These are phyloP conservation scores for Yamadazyma spencermartinsiae DNA, from an alignment of 1,139 yeast genomes.

Conservation along the genomic window DNA sequence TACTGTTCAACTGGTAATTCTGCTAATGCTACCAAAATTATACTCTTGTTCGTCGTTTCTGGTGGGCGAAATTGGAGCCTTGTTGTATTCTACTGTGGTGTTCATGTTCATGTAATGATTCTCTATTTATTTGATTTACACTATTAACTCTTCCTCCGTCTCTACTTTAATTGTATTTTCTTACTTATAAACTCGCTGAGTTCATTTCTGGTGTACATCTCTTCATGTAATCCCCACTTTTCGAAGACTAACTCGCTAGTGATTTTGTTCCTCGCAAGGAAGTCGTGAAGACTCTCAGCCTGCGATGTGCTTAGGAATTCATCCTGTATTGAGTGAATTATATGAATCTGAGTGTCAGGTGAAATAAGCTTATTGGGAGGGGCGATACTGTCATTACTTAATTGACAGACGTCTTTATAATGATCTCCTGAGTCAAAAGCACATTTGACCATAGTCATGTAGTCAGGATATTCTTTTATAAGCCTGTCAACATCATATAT, in stretches of 20 bases:
- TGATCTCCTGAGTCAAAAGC: slow-evolving; percentile 29
- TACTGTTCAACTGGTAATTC: neutral
- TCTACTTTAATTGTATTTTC: neutral
- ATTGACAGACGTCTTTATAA: slow-evolving; percentile 26
- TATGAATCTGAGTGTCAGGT: slow-evolving; percentile 10
- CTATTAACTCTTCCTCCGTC: neutral
- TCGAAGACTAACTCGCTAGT: slow-evolving; percentile 15
- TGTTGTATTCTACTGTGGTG: too few relatives aligned
- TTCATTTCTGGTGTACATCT: slow-evolving; percentile 27
- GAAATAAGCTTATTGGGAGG: slow-evolving; percentile 8
- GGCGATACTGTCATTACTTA: slow-evolving; percentile 15
- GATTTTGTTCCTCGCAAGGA: slow-evolving; percentile 13
- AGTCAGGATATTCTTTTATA: slow-evolving; percentile 37
- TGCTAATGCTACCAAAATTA: neutral
- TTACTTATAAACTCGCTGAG: slow-evolving; percentile 17
- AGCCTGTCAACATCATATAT: slow-evolving; percentile 35
- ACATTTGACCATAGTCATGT: slow-evolving; percentile 30
- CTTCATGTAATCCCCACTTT: slow-evolving; percentile 37
- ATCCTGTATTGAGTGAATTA: slow-evolving; percentile 35
- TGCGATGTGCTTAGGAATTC: slow-evolving; percentile 34
- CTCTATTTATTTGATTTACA: neutral
- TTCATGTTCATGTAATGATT: too few relatives aligned
- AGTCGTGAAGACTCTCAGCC: slow-evolving; percentile 18
- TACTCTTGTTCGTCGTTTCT: too few relatives aligned
- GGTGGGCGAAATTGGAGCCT: too few relatives aligned